A percentile compares a stretch with the other conserved stretches of the same genome.
These are phyloP conservation scores for Vitis hybrid DNA, from an alignment of 177 flowering plant species.

Conservation along the genomic window DNA sequence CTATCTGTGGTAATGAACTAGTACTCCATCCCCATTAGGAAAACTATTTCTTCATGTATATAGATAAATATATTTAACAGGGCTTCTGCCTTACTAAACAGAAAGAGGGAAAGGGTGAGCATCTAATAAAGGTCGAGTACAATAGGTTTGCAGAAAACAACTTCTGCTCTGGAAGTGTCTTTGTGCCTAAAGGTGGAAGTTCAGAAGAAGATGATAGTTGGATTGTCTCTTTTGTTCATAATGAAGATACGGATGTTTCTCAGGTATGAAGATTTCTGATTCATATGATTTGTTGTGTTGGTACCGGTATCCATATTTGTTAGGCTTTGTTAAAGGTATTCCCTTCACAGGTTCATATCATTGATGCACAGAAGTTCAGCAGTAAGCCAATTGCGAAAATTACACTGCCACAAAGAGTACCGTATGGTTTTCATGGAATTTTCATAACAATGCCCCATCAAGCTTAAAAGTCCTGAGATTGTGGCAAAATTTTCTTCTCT, in stretches of 20 bases:
- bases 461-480: too few species aligned
- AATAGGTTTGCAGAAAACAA: slow-evolving; percentile 44
- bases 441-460: slow-evolving; percentile 13
- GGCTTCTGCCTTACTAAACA: not conserved
- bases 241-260: slow-evolving; percentile 47
- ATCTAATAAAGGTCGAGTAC: slow-evolving; percentile 45
- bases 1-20: too few species aligned
- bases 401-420: slow-evolving; percentile 42
- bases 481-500: too few species aligned
- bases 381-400: slow-evolving; percentile 40
- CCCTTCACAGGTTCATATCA: slow-evolving; percentile 34
- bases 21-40: too few species aligned
- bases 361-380: slow-evolving; percentile 41
- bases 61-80: too few species aligned
- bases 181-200: slow-evolving; percentile 43
- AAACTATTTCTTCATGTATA: too few species aligned
- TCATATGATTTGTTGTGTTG: not conserved
- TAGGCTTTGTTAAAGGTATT: too few species aligned
- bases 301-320: too few species aligned
- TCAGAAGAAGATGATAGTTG: slow-evolving; percentile 65
- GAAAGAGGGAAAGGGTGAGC: slow-evolving; percentile 11
- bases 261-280: slow-evolving; percentile 29
- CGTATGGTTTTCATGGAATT: slow-evolving; percentile 60
- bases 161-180: slow-evolving; percentile 54
- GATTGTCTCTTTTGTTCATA: slow-evolving; percentile 54